These are phyloP conservation scores for Leccinum rimulosum DNA, from an alignment of 768 basidiomycete species.

Conservation along the genomic window DNA sequence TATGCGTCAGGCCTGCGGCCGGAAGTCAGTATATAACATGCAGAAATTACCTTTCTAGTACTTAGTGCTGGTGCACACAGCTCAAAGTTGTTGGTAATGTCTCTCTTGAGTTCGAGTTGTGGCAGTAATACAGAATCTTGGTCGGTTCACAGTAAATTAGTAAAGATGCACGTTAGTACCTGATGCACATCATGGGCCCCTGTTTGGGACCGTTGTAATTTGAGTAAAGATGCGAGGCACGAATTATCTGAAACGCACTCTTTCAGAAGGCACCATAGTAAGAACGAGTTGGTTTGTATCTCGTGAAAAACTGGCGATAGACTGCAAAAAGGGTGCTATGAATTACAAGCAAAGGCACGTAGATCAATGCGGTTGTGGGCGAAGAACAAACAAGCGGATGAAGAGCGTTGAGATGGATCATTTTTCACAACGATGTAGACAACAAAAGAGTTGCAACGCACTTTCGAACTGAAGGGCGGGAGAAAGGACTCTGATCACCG, in stretches of 20 bases:
- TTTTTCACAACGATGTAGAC: neutral
- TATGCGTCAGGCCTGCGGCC: too few species aligned
- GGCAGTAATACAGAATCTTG: too few species aligned
- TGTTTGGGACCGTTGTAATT: neutral
- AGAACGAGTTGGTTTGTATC: conserved; percentile 4
- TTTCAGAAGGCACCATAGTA: conserved; percentile 15
- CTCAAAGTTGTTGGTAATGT: too few species aligned
- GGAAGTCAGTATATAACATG: too few species aligned
- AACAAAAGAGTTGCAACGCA: neutral
- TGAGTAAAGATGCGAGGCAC: neutral
- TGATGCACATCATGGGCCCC: neutral
- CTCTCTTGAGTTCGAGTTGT: too few species aligned
- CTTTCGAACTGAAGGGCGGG: neutral
- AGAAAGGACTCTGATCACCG: conserved; percentile 3
- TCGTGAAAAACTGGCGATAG: conserved; percentile 4
- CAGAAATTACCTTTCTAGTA: too few species aligned
- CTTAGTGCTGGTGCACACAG: too few species aligned
- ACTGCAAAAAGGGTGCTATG: conserved; percentile 12
- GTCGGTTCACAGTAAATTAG: too few species aligned
- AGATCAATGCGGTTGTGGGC: conserved; percentile 5
- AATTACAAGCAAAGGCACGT: conserved; percentile 13
- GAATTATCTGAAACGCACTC: conserved; percentile 9
- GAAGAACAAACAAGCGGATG: neutral
- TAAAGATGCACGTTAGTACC: conserved; percentile 3
- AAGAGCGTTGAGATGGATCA: neutral